Percentiles rank a stretch among this genome's conserved stretches.
phyloP scores from a whole-genome alignment of 768 basidiomycete genomes.

The Cubamyces lactineus region DNA sequence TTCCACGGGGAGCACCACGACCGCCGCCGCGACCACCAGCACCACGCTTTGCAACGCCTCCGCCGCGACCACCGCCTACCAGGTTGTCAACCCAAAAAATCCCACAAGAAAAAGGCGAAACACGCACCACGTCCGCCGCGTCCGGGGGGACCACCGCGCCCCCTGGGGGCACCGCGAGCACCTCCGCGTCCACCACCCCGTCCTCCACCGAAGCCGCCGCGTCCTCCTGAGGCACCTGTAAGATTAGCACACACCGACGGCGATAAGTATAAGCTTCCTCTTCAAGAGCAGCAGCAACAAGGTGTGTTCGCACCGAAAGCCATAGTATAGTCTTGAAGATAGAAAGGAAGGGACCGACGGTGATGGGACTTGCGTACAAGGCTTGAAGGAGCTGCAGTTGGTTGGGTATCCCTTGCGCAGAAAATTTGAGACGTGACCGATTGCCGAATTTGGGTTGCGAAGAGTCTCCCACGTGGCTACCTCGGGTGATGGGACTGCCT shows the following conservation, averaged over 20 bases:
- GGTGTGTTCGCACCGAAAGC: slow-evolving; percentile 34
- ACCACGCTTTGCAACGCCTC: slow-evolving; percentile 33
- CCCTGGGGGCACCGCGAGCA: slow-evolving; percentile 27
- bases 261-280: neutral
- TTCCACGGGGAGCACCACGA: slow-evolving; percentile 35
- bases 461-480: slow-evolving; percentile 10
- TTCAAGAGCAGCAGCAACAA: neutral
- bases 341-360: slow-evolving; percentile 9
- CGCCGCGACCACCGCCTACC: slow-evolving; percentile 27
- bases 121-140: slow-evolving; percentile 39
- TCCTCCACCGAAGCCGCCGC: slow-evolving; percentile 50
- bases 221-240: slow-evolving; percentile 68
- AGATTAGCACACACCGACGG: neutral
- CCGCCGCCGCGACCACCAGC: slow-evolving; percentile 38
- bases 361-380: slow-evolving; percentile 11
- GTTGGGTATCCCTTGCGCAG: neutral
- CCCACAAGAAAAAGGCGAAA: slow-evolving; percentile 36
- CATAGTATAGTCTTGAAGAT: slow-evolving; percentile 30
- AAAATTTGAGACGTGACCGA: slow-evolving; percentile 18
- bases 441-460: neutral
- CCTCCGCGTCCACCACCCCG: slow-evolving; percentile 36
- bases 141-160: slow-evolving; percentile 35
- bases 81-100: neutral
- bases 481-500: slow-evolving; percentile 1
- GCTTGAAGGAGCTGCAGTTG: slow-evolving; percentile 8